These are phyloP conservation scores for Diutina ranongensis DNA, from an alignment of 1,139 yeast species.

Conservation along the genomic window DNA sequence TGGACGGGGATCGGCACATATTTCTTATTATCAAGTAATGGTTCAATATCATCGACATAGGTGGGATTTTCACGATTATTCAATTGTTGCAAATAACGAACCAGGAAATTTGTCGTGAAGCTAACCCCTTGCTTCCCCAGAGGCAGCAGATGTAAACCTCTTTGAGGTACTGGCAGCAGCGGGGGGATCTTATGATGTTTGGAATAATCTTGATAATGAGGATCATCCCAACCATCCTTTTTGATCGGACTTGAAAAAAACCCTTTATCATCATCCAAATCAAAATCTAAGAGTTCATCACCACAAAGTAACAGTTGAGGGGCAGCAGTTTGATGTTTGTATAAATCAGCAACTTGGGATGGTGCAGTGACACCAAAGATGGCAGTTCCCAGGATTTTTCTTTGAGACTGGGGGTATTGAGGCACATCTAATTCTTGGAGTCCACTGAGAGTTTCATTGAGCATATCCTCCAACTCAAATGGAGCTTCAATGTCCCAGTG, in stretches of 20 bases:
- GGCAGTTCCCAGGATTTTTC: conserved; percentile 48
- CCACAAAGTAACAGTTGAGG: conserved; percentile 8
- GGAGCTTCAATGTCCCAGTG: conserved; percentile 5
- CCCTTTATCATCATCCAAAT: conserved; percentile 10
- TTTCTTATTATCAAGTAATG: neutral
- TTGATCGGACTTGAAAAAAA: neutral
- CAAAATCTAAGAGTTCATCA: conserved; percentile 10
- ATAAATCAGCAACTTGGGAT: conserved; percentile 12
- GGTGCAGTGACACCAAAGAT: conserved; percentile 37
- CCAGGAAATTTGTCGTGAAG: neutral
- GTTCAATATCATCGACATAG: conserved; percentile 4
- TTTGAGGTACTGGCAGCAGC: conserved; percentile 19
- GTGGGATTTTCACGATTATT: neutral
- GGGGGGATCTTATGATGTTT: conserved; percentile 13
- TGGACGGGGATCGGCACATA: conserved; percentile 31
- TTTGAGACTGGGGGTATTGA: conserved; percentile 14
- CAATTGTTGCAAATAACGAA: neutral
- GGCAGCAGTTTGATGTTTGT: conserved; percentile 36
- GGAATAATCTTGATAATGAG: neutral
- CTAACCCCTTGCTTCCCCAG: neutral
- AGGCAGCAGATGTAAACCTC: conserved; percentile 8
- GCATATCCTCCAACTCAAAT: conserved; percentile 6
- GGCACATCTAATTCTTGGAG: conserved; percentile 46
- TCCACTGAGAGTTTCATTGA: conserved; percentile 33
- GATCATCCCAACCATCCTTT: neutral